These are phyloP conservation scores for Gleditsia sinensis DNA, from an alignment of 306 rosid genomes.

Conservation along the genomic window DNA sequence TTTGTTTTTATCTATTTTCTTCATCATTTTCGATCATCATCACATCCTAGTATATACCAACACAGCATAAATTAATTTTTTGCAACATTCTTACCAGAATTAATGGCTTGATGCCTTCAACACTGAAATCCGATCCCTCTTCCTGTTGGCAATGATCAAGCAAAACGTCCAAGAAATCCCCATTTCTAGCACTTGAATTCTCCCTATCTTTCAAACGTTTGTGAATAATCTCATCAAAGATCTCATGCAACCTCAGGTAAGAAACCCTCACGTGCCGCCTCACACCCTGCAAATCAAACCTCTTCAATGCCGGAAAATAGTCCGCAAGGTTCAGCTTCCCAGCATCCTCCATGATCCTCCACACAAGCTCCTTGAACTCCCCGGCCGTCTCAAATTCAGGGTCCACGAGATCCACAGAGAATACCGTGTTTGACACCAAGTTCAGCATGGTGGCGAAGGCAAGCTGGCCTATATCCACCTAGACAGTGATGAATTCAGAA, in stretches of 20 bases:
- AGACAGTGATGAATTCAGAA: no score
- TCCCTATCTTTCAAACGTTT: conserved; percentile 38
- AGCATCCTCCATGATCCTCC: conserved; percentile 71
- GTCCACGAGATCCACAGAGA: conserved; percentile 61
- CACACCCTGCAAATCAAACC: conserved; percentile 56
- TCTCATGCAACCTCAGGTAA: conserved; percentile 51
- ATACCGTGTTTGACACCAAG: conserved; percentile 56
- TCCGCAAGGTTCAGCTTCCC: conserved; percentile 58
- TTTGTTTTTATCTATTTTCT: no score
- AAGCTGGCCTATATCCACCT: conserved; percentile 42
- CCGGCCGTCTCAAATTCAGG: conserved; percentile 46
- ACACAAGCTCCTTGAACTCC: conserved; percentile 59
- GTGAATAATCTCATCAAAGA: conserved; percentile 45
- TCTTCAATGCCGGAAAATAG: conserved; percentile 52
- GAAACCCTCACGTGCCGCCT: conserved; percentile 49
- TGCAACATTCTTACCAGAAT: conserved; percentile 43
- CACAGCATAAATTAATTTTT: neutral
- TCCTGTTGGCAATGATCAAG: conserved; percentile 48
- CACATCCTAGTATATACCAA: no score
- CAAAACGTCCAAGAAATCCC: conserved; percentile 58
- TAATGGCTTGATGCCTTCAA: conserved; percentile 51
- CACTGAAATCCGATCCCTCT: conserved; percentile 33
- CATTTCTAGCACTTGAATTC: neutral
- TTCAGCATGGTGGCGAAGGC: conserved; percentile 59
- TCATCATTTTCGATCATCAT: no score